Percentiles rank a stretch among this genome's conserved stretches.
Evolutionary conservation across 495 filamentous ascomycete genomes (phyloP).

Genomic region (Acidomyces sp.): DNA sequence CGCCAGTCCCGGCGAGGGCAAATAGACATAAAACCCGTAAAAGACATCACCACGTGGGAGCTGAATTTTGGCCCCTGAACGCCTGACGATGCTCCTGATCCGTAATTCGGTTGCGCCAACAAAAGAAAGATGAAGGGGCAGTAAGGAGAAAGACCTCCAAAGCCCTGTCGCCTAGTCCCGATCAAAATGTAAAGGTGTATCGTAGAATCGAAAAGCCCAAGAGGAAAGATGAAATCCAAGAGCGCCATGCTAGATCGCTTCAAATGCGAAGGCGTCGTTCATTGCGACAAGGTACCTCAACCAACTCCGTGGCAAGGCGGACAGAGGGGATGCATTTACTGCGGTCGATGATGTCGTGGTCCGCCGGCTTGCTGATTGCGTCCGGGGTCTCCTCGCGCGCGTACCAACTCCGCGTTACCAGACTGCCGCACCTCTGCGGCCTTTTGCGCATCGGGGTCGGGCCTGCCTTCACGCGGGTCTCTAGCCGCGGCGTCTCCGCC

Average conservation of each 20-base stretch:
- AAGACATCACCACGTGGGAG: too few relatives aligned
- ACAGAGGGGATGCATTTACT: neutral
- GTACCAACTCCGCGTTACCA: conserved; percentile 7
- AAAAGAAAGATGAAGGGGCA: too few relatives aligned
- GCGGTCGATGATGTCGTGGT: conserved; percentile 1
- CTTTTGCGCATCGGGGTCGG: conserved; percentile 21
- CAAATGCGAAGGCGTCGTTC: too few relatives aligned
- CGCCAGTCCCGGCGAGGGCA: too few relatives aligned
- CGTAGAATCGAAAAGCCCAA: neutral
- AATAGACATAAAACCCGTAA: too few relatives aligned
- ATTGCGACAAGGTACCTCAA: too few relatives aligned
- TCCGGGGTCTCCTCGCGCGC: conserved; percentile 1
- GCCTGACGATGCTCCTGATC: too few relatives aligned
- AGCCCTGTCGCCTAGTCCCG: neutral
- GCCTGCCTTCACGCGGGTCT: neutral
- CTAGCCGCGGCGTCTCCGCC: conserved; percentile 12
- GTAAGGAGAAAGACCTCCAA: too few relatives aligned
- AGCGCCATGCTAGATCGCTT: conserved; percentile 1
- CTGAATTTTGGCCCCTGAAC: too few relatives aligned
- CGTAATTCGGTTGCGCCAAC: too few relatives aligned
- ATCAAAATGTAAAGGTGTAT: neutral
- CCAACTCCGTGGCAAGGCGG: too few relatives aligned
- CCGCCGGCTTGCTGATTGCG: conserved; percentile 3
- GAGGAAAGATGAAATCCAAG: neutral
- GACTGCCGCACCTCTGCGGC: conserved; percentile 15